These are phyloP conservation scores for Exophiala viscosa DNA, from an alignment of 2,329 filamentous ascomycete species.

Conservation along the genomic window DNA sequence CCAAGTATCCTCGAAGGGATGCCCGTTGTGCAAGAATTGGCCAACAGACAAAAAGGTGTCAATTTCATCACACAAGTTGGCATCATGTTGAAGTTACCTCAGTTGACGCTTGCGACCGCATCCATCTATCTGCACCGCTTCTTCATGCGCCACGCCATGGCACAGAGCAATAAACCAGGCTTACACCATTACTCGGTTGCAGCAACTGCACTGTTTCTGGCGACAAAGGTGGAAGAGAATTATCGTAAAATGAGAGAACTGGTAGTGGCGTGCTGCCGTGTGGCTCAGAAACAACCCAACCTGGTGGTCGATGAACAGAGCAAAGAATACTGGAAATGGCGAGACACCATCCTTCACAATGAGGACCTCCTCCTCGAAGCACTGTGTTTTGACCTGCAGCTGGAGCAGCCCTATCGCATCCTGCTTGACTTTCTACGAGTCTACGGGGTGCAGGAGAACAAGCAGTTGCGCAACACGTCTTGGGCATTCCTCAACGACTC, in stretches of 20 bases:
- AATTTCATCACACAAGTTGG: constrained; percentile 96
- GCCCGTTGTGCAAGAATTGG: constrained; percentile 69
- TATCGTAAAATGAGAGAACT: constrained; percentile 93
- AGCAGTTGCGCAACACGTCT: constrained; percentile 74
- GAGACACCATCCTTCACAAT: constrained; percentile 85
- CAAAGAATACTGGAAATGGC: constrained; percentile 98
- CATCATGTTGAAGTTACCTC: constrained; percentile 84
- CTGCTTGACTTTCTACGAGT: constrained; percentile 76
- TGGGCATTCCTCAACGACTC: constrained; percentile 96
- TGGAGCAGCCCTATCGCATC: constrained; percentile 81
- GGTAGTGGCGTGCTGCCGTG: constrained; percentile 87
- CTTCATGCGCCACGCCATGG: constrained; percentile 84
- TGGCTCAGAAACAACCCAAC: constrained; percentile 89
- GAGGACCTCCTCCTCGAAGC: constrained; percentile 90
- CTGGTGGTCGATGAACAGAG: constrained; percentile 92
- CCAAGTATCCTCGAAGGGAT: constrained; percentile 84
- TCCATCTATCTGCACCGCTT: constrained; percentile 94
- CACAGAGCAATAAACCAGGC: constrained; percentile 63
- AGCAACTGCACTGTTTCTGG: constrained; percentile 85
- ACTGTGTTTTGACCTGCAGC: constrained; percentile 87
- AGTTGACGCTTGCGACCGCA: constrained; percentile 87
- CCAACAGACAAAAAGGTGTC: constrained; percentile 81
- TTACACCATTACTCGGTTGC: constrained; percentile 93
- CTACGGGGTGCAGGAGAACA: constrained; percentile 72
- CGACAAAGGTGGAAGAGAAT: constrained; percentile 96